These are phyloP conservation scores for Ceriops tagal DNA, from an alignment of 345 rosid genomes.

Conservation along the genomic window DNA sequence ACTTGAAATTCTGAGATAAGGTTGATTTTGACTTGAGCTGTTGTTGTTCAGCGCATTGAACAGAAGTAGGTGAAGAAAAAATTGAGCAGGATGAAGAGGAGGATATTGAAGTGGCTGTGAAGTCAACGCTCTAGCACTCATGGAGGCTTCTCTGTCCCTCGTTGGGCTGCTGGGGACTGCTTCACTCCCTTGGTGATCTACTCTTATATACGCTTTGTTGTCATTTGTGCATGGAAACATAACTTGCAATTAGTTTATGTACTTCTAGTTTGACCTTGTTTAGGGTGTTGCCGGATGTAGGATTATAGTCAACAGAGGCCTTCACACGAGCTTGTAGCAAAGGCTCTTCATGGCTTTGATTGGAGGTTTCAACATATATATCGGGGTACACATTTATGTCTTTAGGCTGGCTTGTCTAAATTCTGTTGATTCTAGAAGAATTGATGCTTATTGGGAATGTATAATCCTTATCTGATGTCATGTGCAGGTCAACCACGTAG, in stretches of 20 bases:
- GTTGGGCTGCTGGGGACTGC: slow-evolving; percentile 99
- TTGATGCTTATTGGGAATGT: not conserved
- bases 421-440: not conserved
- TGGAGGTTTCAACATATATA: slow-evolving; percentile 97
- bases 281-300: slow-evolving; percentile 33
- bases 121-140: slow-evolving; percentile 76
- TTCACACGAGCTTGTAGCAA: slow-evolving; percentile 94
- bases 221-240: not conserved
- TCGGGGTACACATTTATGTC: slow-evolving; percentile 50
- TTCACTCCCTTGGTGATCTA: slow-evolving; percentile 86
- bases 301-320: slow-evolving; percentile 94
- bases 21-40: not conserved
- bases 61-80: slow-evolving; percentile 50
- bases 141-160: slow-evolving; percentile 98
- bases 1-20: slow-evolving; percentile 3
- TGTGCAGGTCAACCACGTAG: slow-evolving; percentile 90
- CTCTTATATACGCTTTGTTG: not conserved
- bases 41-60: slow-evolving; percentile 40
- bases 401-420: no score
- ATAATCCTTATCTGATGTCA: not conserved
- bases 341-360: slow-evolving; percentile 90
- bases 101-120: slow-evolving; percentile 52
- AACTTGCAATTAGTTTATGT: not conserved
- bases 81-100: slow-evolving; percentile 63
- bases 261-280: not conserved